These are phyloP conservation scores for Naganishia vishniacii DNA, from an alignment of 768 basidiomycete species.

Conservation along the genomic window DNA sequence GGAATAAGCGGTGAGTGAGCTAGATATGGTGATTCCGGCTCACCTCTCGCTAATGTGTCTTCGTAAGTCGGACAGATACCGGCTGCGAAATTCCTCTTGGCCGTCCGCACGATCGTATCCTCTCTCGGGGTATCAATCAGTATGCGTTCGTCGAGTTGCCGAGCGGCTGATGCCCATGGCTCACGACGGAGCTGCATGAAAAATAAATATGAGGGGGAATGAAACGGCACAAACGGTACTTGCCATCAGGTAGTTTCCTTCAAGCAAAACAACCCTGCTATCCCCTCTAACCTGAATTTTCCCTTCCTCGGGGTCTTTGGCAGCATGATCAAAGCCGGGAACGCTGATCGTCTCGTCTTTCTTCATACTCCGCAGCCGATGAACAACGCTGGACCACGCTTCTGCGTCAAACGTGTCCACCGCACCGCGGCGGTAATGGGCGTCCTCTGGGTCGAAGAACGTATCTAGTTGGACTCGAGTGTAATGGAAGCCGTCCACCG, in stretches of 20 bases:
- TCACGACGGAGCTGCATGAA: constrained; percentile 9
- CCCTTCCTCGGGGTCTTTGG: constrained; percentile 73
- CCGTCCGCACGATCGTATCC: constrained; percentile 22
- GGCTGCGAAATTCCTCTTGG: constrained; percentile 4
- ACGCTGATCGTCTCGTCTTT: constrained; percentile 52
- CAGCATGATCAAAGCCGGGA: constrained; percentile 77
- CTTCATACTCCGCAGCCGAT: constrained; percentile 52
- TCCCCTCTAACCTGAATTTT: constrained; percentile 57
- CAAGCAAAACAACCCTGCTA: constrained; percentile 76
- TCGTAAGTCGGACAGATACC: constrained; percentile 17
- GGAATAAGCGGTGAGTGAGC: neutral
- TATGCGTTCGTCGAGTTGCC: constrained; percentile 18
- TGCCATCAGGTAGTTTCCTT: constrained; percentile 54
- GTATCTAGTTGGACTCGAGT: constrained; percentile 69
- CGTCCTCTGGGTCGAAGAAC: constrained; percentile 68
- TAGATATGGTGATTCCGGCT: neutral
- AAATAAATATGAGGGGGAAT: neutral
- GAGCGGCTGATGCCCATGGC: constrained; percentile 1
- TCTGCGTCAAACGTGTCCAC: constrained; percentile 85
- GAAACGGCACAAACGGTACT: neutral
- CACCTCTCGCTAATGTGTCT: constrained; percentile 16
- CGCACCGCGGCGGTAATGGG: constrained; percentile 59
- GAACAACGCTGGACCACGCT: constrained; percentile 67
- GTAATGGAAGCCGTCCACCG: constrained; percentile 89
- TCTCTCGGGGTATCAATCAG: neutral